Evolutionary conservation across 768 basidiomycete species (phyloP).

Genomic region (Sarcomyxa edulis): DNA sequence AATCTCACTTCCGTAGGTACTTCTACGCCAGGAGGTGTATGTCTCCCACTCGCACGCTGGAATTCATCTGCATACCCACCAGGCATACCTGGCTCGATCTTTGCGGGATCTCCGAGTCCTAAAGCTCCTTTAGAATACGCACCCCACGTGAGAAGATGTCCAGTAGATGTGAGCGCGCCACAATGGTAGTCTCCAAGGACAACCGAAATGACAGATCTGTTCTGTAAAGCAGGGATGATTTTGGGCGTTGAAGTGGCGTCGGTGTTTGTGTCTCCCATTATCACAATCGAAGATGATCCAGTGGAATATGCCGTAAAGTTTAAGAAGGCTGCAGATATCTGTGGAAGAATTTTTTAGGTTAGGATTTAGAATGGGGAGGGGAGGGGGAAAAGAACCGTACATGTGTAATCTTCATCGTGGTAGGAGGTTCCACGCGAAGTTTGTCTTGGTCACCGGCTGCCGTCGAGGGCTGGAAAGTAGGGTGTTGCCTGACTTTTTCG

Average conservation of each 20-base stretch:
- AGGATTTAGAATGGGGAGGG: constrained; percentile 7
- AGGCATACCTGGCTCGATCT: constrained; percentile 46
- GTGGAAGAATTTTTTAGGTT: constrained; percentile 17
- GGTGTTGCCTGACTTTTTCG: constrained; percentile 38
- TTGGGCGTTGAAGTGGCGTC: constrained; percentile 40
- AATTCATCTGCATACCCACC: constrained; percentile 49
- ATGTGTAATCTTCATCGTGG: constrained; percentile 66
- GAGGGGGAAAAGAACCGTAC: constrained; percentile 36
- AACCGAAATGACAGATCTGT: constrained; percentile 76
- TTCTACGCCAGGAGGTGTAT: constrained; percentile 38
- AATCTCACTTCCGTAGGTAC: constrained; percentile 73
- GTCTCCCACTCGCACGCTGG: constrained; percentile 23
- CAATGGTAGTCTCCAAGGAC: constrained; percentile 92
- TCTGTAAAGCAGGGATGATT: constrained; percentile 70
- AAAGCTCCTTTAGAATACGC: constrained; percentile 72
- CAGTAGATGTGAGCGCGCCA: constrained; percentile 75
- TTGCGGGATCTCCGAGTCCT: constrained; percentile 74
- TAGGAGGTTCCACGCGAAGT: constrained; percentile 28
- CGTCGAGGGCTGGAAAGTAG: constrained; percentile 38
- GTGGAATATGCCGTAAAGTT: constrained; percentile 83
- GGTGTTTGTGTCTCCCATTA: constrained; percentile 59
- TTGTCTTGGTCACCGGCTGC: constrained; percentile 16
- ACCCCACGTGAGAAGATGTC: constrained; percentile 82
- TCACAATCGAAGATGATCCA: constrained; percentile 62
- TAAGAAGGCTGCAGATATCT: constrained; percentile 83